Percentiles rank a stretch among this genome's conserved stretches.
Conservation (phyloP, 176 grass and related monocot species). For the Triticum timopheevii region DNA sequence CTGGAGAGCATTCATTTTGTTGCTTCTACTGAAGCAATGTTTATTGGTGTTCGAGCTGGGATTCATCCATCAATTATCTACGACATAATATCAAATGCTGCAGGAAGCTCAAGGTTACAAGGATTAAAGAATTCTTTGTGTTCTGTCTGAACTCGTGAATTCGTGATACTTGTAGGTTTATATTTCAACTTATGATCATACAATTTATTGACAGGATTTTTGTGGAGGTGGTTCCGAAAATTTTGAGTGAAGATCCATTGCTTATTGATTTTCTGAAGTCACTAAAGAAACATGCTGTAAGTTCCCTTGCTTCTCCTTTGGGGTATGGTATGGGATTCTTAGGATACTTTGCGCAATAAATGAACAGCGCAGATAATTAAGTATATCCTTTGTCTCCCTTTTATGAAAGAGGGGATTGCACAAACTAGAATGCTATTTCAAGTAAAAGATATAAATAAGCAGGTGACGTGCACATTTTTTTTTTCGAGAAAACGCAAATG, state of each 20-base stretch:
- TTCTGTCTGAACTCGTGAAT: slow-evolving; percentile 15
- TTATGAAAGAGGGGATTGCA: not conserved
- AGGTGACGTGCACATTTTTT: not conserved
- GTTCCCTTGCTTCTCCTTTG: slow-evolving; percentile 18
- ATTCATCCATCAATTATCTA: slow-evolving; percentile 96
- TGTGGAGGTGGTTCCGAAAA: slow-evolving; percentile 80
- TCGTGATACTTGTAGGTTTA: not conserved
- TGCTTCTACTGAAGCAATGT: slow-evolving; percentile 90
- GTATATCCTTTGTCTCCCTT: not conserved
- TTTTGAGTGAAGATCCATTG: slow-evolving; percentile 58
- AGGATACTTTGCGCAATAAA: slow-evolving; percentile 1
- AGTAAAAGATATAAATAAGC: not conserved
- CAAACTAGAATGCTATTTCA: not conserved
- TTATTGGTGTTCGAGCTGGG: slow-evolving; percentile 90
- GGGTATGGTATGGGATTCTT: not conserved
- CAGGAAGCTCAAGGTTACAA: slow-evolving; percentile 85
- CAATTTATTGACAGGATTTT: slow-evolving; percentile 58
- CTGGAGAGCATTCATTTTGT: slow-evolving; percentile 89
- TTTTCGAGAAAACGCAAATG: no score
- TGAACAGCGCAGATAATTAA: not conserved
- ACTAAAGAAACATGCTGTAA: slow-evolving; percentile 68
- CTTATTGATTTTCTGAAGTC: slow-evolving; percentile 54
- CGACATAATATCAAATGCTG: slow-evolving; percentile 97
- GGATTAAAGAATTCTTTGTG: slow-evolving; percentile 11
- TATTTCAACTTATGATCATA: slow-evolving; percentile 14